A percentile compares a stretch with the other conserved stretches of the same genome.
phyloP scores from a whole-genome alignment of 805 yeast genomes.

The Wickerhamia fluorescens region DNA sequence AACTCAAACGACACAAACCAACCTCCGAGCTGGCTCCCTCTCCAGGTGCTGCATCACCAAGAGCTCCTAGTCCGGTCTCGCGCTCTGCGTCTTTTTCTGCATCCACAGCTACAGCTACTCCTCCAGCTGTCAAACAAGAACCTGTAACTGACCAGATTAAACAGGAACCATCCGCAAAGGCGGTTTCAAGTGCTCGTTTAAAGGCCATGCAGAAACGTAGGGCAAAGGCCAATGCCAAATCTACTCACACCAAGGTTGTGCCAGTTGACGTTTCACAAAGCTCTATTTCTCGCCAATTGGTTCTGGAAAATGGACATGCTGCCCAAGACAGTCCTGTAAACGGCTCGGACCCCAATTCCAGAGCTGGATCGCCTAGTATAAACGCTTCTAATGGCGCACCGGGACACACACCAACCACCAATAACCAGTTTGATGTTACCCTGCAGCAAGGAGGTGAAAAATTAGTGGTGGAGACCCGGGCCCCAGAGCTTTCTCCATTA shows the following conservation, averaged over 20 bases:
- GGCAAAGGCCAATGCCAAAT: constrained; percentile 65
- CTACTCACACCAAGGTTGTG: constrained; percentile 34
- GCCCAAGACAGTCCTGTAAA: constrained; percentile 12
- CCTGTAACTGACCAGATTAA: not conserved
- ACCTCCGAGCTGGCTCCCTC: constrained; percentile 6
- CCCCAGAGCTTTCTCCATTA: constrained; percentile 57
- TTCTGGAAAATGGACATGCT: constrained; percentile 37
- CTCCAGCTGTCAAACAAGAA: constrained; percentile 9
- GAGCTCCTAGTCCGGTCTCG: not conserved
- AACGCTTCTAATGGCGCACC: constrained; percentile 1
- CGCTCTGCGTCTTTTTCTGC: constrained; percentile 3
- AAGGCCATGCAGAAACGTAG: constrained; percentile 92
- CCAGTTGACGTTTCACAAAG: constrained; percentile 69
- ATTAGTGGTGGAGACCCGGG: constrained; percentile 75
- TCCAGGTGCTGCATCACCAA: too few relatives aligned
- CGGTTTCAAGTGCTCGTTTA: constrained; percentile 62
- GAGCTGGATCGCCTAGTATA: not conserved
- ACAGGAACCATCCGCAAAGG: constrained; percentile 11
- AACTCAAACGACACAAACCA: constrained; percentile 42
- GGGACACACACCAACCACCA: constrained; percentile 3
- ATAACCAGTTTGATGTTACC: constrained; percentile 54
- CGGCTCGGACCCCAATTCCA: not conserved
- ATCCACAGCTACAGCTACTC: constrained; percentile 12
- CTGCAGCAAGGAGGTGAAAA: constrained; percentile 75
- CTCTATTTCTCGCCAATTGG: constrained; percentile 52